Evolutionary conservation across 2,329 filamentous ascomycete species (phyloP).

Genomic region (Anisogramma anomala): DNA sequence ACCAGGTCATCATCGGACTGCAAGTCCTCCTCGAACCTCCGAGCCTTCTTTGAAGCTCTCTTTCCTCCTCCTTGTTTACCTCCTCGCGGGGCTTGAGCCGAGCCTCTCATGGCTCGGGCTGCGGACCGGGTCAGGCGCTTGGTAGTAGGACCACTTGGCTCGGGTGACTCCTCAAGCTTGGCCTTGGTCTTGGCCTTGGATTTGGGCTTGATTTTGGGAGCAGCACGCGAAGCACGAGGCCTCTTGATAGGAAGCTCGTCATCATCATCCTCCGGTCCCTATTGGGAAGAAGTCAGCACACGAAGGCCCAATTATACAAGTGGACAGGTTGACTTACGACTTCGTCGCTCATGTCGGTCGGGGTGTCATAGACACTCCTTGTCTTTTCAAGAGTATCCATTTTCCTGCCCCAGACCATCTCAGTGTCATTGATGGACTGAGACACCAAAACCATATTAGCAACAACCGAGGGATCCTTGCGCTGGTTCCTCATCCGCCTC

Average conservation of each 20-base stretch:
- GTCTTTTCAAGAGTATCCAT: conserved; percentile 36
- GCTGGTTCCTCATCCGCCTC: conserved; percentile 65
- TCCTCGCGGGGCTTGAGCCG: background rate
- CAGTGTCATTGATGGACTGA: conserved; percentile 48
- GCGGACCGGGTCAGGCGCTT: conserved; percentile 13
- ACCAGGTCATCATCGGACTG: conserved; percentile 8
- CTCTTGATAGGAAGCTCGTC: conserved; percentile 23
- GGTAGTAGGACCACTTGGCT: conserved; percentile 8
- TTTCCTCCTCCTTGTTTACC: background rate
- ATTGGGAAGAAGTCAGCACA: background rate
- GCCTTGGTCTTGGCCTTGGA: too few species aligned
- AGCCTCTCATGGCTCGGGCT: conserved; percentile 1
- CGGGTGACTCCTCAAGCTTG: too few species aligned
- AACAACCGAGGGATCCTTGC: conserved; percentile 62
- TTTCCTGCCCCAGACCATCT: conserved; percentile 49
- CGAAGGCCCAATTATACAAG: background rate
- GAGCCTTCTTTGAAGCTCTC: conserved; percentile 4
- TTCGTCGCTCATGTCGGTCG: conserved; percentile 33
- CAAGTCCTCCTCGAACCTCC: background rate
- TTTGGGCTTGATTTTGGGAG: background rate
- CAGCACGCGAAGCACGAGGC: conserved; percentile 15
- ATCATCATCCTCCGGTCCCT: conserved; percentile 13
- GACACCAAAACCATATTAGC: conserved; percentile 55
- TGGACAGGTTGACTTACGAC: background rate
- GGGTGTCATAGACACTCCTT: conserved; percentile 49